Evolutionary conservation across 23 red algal genomes (phyloP).

Genomic region (Gracilaria domingensis): DNA sequence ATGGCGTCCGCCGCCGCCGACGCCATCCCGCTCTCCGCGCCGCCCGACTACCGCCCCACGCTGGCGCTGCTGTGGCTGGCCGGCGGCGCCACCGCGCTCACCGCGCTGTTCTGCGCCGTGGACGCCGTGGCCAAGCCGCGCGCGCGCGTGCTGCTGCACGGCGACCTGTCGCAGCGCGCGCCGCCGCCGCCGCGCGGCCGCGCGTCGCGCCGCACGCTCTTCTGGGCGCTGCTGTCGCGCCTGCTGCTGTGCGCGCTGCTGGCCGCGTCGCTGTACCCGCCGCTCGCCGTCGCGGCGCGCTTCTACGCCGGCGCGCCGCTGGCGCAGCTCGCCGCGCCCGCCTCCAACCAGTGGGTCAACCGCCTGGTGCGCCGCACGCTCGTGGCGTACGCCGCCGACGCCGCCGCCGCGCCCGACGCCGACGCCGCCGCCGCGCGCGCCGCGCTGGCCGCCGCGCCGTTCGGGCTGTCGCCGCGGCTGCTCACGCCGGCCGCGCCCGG

Average conservation of each 20-base stretch:
- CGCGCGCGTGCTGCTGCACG: constrained; percentile 36
- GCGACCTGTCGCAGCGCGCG: neutral
- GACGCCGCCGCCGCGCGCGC: neutral
- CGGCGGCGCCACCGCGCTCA: constrained; percentile 9
- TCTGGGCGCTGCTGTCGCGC: constrained; percentile 3
- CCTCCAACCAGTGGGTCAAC: constrained; percentile 21
- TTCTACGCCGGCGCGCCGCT: constrained; percentile 14
- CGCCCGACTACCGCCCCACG: neutral
- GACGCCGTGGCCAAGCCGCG: constrained; percentile 29
- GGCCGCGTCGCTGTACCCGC: neutral
- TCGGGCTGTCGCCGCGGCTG: constrained; percentile 5
- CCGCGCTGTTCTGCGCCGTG: constrained; percentile 16
- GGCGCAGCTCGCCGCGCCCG: neutral
- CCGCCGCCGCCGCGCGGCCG: neutral
- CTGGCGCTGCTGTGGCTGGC: constrained; percentile 22
- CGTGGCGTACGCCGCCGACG: neutral
- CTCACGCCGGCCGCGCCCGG: neutral
- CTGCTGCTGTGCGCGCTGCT: constrained; percentile 7
- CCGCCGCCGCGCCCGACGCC: neutral
- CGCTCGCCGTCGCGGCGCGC: neutral
- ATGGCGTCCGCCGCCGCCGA: neutral
- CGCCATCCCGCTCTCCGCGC: constrained; percentile 18
- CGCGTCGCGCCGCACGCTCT: neutral
- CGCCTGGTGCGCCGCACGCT: constrained; percentile 29
- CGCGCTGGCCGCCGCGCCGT: neutral